Evolutionary conservation across 1,284 basidiomycete genomes (phyloP).

Genomic region (Ceratobasidium sp.): DNA sequence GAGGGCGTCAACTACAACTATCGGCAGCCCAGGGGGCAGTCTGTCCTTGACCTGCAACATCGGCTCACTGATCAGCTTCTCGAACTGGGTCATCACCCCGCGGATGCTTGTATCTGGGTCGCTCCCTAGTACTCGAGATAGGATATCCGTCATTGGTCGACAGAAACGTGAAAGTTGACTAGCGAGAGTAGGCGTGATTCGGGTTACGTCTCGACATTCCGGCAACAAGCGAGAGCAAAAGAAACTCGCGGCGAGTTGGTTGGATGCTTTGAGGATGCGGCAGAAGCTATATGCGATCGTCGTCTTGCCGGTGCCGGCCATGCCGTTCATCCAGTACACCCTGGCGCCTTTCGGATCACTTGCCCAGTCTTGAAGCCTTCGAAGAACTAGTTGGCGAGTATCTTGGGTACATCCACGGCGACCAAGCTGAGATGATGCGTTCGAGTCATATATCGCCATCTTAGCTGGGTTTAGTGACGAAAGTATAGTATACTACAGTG

Average conservation of each 20-base stretch:
- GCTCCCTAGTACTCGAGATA: not conserved
- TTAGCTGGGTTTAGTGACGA: no score
- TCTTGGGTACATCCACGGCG: constrained; percentile 8
- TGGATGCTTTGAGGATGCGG: not conserved
- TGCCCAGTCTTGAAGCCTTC: constrained; percentile 6
- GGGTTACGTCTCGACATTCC: not conserved
- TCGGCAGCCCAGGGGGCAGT: not conserved
- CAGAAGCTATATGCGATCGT: constrained; percentile 1
- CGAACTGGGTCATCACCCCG: not conserved
- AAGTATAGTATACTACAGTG: no score
- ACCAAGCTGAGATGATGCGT: no score
- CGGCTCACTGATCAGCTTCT: not conserved
- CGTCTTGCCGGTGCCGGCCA: not conserved
- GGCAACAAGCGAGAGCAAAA: not conserved
- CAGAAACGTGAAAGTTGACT: not conserved
- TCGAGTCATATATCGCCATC: no score
- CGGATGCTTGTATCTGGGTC: not conserved
- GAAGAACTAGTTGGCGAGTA: not conserved
- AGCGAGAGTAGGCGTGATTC: not conserved
- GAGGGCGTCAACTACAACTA: not conserved
- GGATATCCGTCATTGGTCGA: not conserved
- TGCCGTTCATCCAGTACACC: constrained; percentile 15
- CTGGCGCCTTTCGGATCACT: not conserved
- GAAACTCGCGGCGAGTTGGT: not conserved
- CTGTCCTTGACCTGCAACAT: not conserved